phyloP scores from a whole-genome alignment of 1,139 yeast genomes.

The Sugiyamaella sp. region DNA sequence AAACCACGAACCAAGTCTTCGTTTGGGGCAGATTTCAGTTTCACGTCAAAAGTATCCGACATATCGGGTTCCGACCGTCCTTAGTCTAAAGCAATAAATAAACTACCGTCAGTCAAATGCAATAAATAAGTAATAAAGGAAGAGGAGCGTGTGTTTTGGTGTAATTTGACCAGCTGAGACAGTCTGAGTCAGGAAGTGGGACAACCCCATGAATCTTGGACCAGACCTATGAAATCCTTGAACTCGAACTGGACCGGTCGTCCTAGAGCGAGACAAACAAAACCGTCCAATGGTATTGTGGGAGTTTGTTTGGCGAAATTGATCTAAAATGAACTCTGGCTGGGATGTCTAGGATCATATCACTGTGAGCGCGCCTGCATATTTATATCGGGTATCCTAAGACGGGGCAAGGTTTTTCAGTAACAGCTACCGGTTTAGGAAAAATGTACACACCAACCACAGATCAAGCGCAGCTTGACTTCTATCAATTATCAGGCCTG shows the following conservation, averaged over 20 bases:
- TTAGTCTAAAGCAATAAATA: too few relatives aligned
- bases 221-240: too few relatives aligned
- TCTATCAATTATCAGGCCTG: too few relatives aligned
- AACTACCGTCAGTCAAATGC: not conserved
- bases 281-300: not conserved
- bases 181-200: too few relatives aligned
- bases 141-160: not conserved
- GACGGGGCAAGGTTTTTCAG: too few relatives aligned
- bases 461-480: not conserved
- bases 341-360: not conserved
- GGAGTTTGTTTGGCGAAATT: not conserved
- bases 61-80: too few relatives aligned
- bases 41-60: slow-evolving; percentile 38
- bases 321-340: not conserved
- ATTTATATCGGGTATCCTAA: not conserved
- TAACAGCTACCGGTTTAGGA: not conserved
- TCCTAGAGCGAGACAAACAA: not conserved
- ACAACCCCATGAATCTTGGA: too few relatives aligned
- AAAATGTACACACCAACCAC: not conserved
- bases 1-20: slow-evolving; percentile 47
- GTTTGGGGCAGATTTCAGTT: slow-evolving; percentile 45
- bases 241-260: too few relatives aligned
- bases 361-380: not conserved
- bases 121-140: slow-evolving; percentile 6
- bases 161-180: too few relatives aligned